Evolutionary conservation across 2,329 filamentous ascomycete species (phyloP), one percentile per base, ranked within the genome.

Genomic region (Apiospora arundinis): DNA sequence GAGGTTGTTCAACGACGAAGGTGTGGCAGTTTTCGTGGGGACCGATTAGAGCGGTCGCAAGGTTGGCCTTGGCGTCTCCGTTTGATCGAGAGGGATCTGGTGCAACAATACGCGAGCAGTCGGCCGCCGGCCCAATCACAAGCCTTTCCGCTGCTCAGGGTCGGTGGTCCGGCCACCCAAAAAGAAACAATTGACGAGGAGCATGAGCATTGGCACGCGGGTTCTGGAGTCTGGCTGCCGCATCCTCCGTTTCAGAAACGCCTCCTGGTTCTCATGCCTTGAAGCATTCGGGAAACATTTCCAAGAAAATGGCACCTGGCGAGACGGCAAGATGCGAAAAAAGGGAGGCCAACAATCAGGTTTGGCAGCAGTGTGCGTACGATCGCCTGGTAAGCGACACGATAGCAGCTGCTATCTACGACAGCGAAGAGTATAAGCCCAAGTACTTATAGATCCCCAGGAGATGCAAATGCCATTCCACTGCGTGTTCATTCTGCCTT

Each of bases 221-320:
- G 2, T 25, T 60, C 49, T 56, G 18, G 52, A 28, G 7, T 3
- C 37, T 18, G 40, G 56, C 28, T 63, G 56, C 32, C 32, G 56
- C 56, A 40, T 14, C 21, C 18, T 63, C 32, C n/a, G 56, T 63
- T 63, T 63, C 56, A 63, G 32, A 3, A n/a, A 63, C 32, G 5
- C 18, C 56, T 63, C 56, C 56, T 63, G 32, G 56, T 23, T 63
- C 56, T n/a, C 32, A 63, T 63, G 56, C 56, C 56, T 63, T 63
- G 56, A 40, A 63, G 56, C 56, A 63, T 63, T 63, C 56, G 21
- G 32, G 56, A 63, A 40, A 63, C 56, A 63, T 40, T 40, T 40
- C 32, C 56, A 63, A 63, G 56, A 63, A 63, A 40, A 63, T 32
- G 56, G 28, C 52, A 40, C 56, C n/a, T 28, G 32, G 7, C 32